Percentiles rank a stretch among this genome's conserved stretches.
Conservation (phyloP, 2,329 filamentous ascomycete species). For the Phymatotrichopsis omnivora region DNA sequence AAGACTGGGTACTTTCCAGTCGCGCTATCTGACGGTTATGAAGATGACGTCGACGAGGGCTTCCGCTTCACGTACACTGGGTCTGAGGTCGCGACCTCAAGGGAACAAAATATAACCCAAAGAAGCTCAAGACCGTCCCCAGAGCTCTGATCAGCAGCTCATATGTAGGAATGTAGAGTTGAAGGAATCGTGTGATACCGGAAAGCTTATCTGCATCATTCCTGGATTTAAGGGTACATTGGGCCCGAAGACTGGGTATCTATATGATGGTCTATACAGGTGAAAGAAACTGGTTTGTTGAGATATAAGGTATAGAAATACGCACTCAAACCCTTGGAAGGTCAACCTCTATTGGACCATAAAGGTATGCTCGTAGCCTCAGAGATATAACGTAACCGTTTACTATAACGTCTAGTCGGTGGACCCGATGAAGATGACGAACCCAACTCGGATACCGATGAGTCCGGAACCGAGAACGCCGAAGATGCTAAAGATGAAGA, state of each 20-base stretch:
- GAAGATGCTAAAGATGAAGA: too few relatives aligned
- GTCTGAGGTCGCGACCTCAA: slow-evolving; percentile 27
- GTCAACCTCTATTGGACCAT: slow-evolving; percentile 24
- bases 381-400: too few relatives aligned
- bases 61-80: slow-evolving; percentile 30
- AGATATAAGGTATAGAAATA: slow-evolving; percentile 28
- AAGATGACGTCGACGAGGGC: slow-evolving; percentile 28
- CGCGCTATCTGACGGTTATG: slow-evolving; percentile 27
- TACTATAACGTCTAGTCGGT: too few relatives aligned
- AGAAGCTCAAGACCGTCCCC: slow-evolving; percentile 28
- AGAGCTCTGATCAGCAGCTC: slow-evolving; percentile 24
- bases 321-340: slow-evolving; percentile 28
- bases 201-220: slow-evolving; percentile 27
- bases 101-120: slow-evolving; percentile 20
- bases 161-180: slow-evolving; percentile 22
- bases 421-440: too few relatives aligned
- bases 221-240: slow-evolving; percentile 26
- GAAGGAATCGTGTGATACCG: slow-evolving; percentile 21
- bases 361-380: too few relatives aligned
- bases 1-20: slow-evolving; percentile 24
- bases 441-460: too few relatives aligned
- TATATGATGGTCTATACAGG: slow-evolving; percentile 29
- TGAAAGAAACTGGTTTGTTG: slow-evolving; percentile 24
- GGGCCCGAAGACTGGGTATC: slow-evolving; percentile 26
- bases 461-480: too few relatives aligned